Percentiles rank a stretch among this genome's conserved stretches.
Evolutionary conservation across 768 basidiomycete genomes (phyloP).

Genomic region (Podaxis sp.): DNA sequence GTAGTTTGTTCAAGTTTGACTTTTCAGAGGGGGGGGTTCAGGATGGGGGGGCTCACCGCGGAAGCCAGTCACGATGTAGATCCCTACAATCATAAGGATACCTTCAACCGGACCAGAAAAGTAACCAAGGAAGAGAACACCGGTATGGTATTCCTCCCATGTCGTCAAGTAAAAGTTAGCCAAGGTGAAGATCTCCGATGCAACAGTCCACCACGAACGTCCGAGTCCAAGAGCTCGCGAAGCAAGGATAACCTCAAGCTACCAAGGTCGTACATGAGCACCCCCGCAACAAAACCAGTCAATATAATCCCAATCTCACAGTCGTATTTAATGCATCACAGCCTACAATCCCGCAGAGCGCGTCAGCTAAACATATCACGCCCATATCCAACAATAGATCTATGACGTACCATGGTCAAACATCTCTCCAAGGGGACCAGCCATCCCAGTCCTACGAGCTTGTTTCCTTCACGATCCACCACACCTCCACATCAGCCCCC

Average conservation of each 20-base stretch:
- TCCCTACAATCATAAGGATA: constrained; percentile 75
- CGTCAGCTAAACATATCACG: background rate
- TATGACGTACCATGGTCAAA: constrained; percentile 84
- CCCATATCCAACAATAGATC: background rate
- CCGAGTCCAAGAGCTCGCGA: constrained; percentile 86
- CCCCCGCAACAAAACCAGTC: background rate
- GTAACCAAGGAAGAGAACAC: constrained; percentile 82
- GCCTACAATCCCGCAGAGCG: constrained; percentile 47
- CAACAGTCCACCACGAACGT: constrained; percentile 96
- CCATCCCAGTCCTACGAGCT: constrained; percentile 93
- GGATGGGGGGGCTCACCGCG: constrained; percentile 44
- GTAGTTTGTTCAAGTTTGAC: background rate
- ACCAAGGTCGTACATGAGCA: background rate
- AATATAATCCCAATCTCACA: constrained; percentile 32
- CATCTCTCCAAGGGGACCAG: constrained; percentile 96
- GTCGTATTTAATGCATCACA: constrained; percentile 96
- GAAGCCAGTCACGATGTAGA: constrained; percentile 77
- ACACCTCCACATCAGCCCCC: background rate
- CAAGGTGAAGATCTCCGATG: constrained; percentile 71
- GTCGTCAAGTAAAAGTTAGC: constrained; percentile 82
- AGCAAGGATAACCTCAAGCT: constrained; percentile 86
- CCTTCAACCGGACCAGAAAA: constrained; percentile 98
- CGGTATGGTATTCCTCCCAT: constrained; percentile 88
- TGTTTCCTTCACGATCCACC: constrained; percentile 62
- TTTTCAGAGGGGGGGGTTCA: background rate